Evolutionary conservation across 441 rosid genomes (phyloP).

Genomic region (Gossypium laxum): DNA sequence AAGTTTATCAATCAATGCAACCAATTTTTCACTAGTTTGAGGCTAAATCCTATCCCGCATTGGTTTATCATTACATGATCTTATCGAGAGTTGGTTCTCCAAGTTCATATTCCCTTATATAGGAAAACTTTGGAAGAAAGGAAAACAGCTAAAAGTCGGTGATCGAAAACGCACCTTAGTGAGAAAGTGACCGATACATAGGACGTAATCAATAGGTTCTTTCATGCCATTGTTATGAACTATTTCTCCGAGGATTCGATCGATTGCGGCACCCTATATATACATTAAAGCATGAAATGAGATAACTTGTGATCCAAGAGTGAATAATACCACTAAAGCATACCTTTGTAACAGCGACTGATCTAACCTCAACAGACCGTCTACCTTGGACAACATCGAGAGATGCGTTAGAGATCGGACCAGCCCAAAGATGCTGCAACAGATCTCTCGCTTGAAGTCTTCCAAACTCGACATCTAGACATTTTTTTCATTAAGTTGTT

Average conservation of each 20-base stretch:
- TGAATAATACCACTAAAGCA: neutral
- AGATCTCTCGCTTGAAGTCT: conserved; percentile 70
- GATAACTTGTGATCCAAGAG: neutral
- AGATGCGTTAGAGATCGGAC: conserved; percentile 75
- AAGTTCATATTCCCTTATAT: neutral
- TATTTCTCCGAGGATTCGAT: conserved; percentile 62
- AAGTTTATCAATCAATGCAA: neutral
- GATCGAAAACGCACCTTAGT: conserved; percentile 33
- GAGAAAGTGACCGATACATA: conserved; percentile 61
- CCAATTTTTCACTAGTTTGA: neutral
- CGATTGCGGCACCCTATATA: conserved; percentile 66
- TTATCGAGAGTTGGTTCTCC: neutral
- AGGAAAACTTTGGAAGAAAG: neutral
- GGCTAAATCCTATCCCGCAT: neutral
- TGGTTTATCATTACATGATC: neutral
- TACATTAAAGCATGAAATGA: neutral
- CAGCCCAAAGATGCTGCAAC: conserved; percentile 82
- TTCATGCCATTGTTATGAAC: conserved; percentile 55
- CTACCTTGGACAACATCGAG: conserved; percentile 73
- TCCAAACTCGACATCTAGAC: conserved; percentile 60
- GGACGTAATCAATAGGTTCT: conserved; percentile 61
- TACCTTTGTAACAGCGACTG: conserved; percentile 70
- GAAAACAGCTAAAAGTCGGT: neutral
- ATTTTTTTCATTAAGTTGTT: neutral
- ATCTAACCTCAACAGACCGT: conserved; percentile 67